phyloP scores from a whole-genome alignment of 2,329 filamentous ascomycete genomes.

The Calonectria leucothoes region DNA sequence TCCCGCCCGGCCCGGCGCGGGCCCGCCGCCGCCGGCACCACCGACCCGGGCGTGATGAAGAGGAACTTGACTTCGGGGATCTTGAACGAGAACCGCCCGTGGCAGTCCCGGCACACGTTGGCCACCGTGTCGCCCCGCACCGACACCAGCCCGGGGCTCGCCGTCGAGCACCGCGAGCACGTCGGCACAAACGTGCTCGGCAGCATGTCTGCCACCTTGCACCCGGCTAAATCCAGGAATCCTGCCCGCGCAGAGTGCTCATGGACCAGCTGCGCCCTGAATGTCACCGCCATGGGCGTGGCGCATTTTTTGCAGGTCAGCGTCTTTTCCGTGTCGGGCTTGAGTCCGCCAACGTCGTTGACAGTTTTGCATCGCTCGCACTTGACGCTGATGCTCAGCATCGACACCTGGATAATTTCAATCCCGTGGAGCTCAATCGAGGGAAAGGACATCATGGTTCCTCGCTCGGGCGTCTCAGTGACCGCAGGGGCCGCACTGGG shows the following conservation, averaged over 20 bases:
- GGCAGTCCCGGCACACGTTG: constrained; percentile 83
- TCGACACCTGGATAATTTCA: constrained; percentile 77
- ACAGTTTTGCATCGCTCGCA: constrained; percentile 82
- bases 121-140: constrained; percentile 79
- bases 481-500: constrained; percentile 20
- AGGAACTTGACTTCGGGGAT: constrained; percentile 84
- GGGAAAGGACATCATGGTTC: constrained; percentile 84
- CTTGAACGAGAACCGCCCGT: constrained; percentile 82
- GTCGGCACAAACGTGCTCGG: constrained; percentile 84
- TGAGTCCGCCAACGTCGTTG: constrained; percentile 76
- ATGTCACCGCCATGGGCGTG: constrained; percentile 62
- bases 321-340: constrained; percentile 63
- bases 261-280: constrained; percentile 78
- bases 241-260: constrained; percentile 79
- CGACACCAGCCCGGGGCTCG: constrained; percentile 75
- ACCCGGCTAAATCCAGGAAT: constrained; percentile 81
- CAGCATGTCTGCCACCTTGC: constrained; percentile 80
- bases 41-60: constrained; percentile 70
- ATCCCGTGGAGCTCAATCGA: constrained; percentile 81
- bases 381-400: constrained; percentile 77
- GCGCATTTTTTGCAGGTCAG: constrained; percentile 71
- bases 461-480: constrained; percentile 64
- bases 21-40: constrained; percentile 52
- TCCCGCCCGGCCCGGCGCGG: constrained; percentile 59
- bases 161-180: constrained; percentile 79